Evolutionary conservation across 108 stramenopile genomes (phyloP), one percentile per base, ranked within the genome.

Genomic region (Nitzschia sp.): DNA sequence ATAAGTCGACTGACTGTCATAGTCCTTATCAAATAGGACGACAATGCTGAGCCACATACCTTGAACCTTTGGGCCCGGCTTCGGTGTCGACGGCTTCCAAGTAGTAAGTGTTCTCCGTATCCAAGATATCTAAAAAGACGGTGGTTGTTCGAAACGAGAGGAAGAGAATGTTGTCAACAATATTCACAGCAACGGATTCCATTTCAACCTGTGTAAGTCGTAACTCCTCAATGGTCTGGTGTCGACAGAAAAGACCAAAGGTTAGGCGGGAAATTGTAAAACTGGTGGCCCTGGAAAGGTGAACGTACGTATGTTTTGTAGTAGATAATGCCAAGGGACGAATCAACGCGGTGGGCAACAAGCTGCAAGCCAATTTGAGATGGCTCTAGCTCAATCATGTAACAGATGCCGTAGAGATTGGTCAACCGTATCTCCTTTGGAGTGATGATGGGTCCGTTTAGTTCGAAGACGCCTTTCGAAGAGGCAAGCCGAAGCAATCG

Each of bases 131-230:
- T 29, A 59, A 29, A 29, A 59, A 59, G 30, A 32, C n/a, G 1
- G 32, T 59, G 15, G 13, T 11, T 30, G 13, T 15, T 1, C 58
- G 58, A 59, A 59, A 59, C 0, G 58, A 34, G n/a, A 59, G 31
- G 21, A 59, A 59, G 29, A 59, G 33, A 29, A 59, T 18, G 21
- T 59, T 59, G 58, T 59, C 58, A 28, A 59, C n/a, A 1, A 32
- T 32, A 24, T n/a, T 53, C 21, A 19, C 8, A n/a, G 19, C 13
- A 53, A 24, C 51, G 18, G 4, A 6, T 53, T 53, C 24, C 51
- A 53, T 24, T 19, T 53, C 18, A 6, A 6, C 18, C 21, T 19
- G 13, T 4, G 24, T n/a, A 6, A 24, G 51, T 17, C 19, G 51
- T 17, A 53, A 53, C 5, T 53, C 24, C 18, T 53, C 51, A 53